Percentiles rank a stretch among this genome's conserved stretches.
Conservation (phyloP, 1,284 basidiomycete genomes). For the Meripilus lineatus region DNA sequence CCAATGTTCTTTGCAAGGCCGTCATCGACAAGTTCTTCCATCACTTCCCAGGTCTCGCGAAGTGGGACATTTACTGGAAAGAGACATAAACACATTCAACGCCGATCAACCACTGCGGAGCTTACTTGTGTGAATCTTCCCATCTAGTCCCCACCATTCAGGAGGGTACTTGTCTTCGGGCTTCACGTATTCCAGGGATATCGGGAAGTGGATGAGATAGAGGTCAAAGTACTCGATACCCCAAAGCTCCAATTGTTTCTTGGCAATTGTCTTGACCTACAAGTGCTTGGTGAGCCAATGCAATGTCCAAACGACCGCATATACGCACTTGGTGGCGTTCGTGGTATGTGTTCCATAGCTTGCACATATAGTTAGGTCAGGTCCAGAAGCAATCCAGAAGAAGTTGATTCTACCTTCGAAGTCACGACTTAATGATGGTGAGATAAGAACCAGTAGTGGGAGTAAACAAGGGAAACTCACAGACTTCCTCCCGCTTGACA, state of each 20-base stretch:
- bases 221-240: constrained; percentile 78
- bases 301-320: constrained; percentile 2
- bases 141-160: constrained; percentile 70
- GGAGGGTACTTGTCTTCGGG: constrained; percentile 72
- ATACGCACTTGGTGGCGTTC: constrained; percentile 56
- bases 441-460: background rate
- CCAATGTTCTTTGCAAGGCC: constrained; percentile 75
- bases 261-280: constrained; percentile 48
- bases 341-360: constrained; percentile 85
- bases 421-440: constrained; percentile 48
- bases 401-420: constrained; percentile 44
- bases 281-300: constrained; percentile 1
- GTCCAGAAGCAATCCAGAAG: constrained; percentile 11
- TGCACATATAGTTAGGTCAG: constrained; percentile 11
- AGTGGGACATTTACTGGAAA: constrained; percentile 56
- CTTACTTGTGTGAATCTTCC: constrained; percentile 50
- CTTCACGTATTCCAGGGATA: constrained; percentile 73
- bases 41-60: constrained; percentile 70
- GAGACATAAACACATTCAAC: background rate
- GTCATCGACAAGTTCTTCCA: constrained; percentile 71
- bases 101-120: constrained; percentile 13
- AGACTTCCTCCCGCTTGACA: constrained; percentile 73
- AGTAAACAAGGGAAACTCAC: constrained; percentile 40
- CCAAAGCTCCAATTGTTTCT: constrained; percentile 70
- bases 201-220: constrained; percentile 77